Base-by-base conservation (phyloP, 73 alveolate genomes). In the Paramecium sexaurelia region DNA sequence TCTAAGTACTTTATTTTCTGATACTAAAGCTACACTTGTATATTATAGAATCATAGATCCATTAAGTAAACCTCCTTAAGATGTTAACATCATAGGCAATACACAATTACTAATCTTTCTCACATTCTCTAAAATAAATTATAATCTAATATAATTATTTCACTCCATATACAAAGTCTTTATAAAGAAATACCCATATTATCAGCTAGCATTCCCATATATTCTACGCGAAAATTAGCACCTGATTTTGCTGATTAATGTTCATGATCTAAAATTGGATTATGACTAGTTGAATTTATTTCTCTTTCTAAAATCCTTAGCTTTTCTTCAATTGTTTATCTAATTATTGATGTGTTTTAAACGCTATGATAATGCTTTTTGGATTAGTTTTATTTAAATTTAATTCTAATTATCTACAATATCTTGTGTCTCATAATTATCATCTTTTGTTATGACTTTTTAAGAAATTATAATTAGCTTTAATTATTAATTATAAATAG, bases 191-290 rank as follows among this genome's bases (percentile, higher is more conserved):
- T 78, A 24, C 75, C 39, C 27, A 78, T 9, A 17, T 20, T 41
- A 92, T 94, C 97, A 9, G 87, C 68, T 22, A 83, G 39, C 32
- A 91, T 85, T 9, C 96, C 97, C 51, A 95, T 92, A 87, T 92
- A 94, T 55, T 94, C 97, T 32, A 95, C 97, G 92, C 92, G 97
- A 91, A 94, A 94, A 92, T 94, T 94, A 15, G 96, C 97, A 19
- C 97, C 97, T 84, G 93, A 61, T 22, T 51, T 45, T 19, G 93
- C 91, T 32, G 73, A 85, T 47, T 68, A 27, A 2, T 13, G 51
- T 26, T 93, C 97, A 66, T 68, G 37, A 73, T 92, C 91, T 26
- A 94, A 87, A 19, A 94, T 29, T 36, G 97, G 97, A 73, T 94
- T 94, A 85, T 94, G 96, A 85, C 92, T 92, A 0, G 95, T 95